These are phyloP conservation scores for Sphenostylis stenocarpa DNA, from an alignment of 306 rosid species.

Conservation along the genomic window DNA sequence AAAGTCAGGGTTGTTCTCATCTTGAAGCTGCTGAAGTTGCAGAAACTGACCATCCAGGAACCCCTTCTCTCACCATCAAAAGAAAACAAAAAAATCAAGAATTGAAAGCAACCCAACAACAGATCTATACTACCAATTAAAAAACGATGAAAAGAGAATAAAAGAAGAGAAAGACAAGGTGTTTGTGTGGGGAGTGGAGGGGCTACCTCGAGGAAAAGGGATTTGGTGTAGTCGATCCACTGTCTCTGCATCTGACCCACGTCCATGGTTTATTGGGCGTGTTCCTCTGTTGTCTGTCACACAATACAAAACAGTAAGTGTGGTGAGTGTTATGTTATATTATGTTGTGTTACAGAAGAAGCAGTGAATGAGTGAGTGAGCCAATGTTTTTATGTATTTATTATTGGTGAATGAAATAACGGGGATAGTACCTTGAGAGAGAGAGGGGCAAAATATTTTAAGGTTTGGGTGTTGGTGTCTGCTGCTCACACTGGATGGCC, in stretches of 20 bases:
- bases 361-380: neutral
- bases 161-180: neutral
- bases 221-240: slow-evolving; percentile 74
- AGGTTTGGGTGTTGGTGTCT: too few species aligned
- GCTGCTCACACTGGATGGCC: too few species aligned
- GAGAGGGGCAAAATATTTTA: too few species aligned
- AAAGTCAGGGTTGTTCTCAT: slow-evolving; percentile 94
- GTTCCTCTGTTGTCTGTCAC: slow-evolving; percentile 23
- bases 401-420: slow-evolving; percentile 36
- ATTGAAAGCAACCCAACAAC: slow-evolving; percentile 17
- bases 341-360: neutral
- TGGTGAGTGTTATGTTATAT: slow-evolving; percentile 5
- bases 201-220: slow-evolving; percentile 76
- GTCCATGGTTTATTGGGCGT: slow-evolving; percentile 54
- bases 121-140: neutral
- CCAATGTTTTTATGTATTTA: neutral
- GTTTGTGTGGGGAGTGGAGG: neutral
- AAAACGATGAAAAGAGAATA: neutral
- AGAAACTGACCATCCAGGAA: slow-evolving; percentile 80
- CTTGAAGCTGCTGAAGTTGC: slow-evolving; percentile 96
- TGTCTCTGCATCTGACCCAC: slow-evolving; percentile 92
- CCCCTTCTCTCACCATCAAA: slow-evolving; percentile 52
- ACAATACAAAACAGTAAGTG: slow-evolving; percentile 25
- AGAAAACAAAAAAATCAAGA: slow-evolving; percentile 20
- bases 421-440: neutral